phyloP scores from a whole-genome alignment of 1,139 yeast genomes.

The Starmera stellimalicola region DNA sequence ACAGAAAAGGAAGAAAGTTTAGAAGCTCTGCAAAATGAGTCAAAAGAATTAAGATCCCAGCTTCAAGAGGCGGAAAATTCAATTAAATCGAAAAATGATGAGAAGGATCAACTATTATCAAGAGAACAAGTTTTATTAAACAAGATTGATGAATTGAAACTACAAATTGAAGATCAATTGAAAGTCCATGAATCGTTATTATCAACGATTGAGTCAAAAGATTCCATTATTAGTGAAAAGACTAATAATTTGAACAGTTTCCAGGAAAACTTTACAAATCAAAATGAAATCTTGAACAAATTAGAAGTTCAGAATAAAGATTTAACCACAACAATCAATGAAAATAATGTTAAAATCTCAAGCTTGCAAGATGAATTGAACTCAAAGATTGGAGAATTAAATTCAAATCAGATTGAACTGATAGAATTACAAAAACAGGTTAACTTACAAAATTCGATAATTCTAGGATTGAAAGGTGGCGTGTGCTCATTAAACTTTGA shows the following conservation, averaged over 20 bases:
- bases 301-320: background rate
- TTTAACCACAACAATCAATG: slow-evolving; percentile 1
- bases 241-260: slow-evolving; percentile 13
- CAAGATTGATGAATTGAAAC: background rate
- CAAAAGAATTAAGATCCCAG: slow-evolving; percentile 61
- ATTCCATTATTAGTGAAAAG: slow-evolving; percentile 3
- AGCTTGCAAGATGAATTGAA: slow-evolving; percentile 22
- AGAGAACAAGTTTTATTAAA: background rate
- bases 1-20: slow-evolving; percentile 27
- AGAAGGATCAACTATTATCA: slow-evolving; percentile 6
- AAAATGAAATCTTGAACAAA: background rate
- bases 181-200: background rate
- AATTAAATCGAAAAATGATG: slow-evolving; percentile 12
- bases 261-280: slow-evolving; percentile 17
- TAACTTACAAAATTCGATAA: slow-evolving; percentile 6
- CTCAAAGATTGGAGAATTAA: slow-evolving; percentile 13
- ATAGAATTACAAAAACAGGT: slow-evolving; percentile 2
- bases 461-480: slow-evolving; percentile 12
- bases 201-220: background rate
- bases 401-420: background rate
- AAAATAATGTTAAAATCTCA: slow-evolving; percentile 15
- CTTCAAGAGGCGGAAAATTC: slow-evolving; percentile 54
- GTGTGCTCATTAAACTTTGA: slow-evolving; percentile 7
- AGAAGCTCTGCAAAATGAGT: slow-evolving; percentile 29
- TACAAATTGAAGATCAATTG: background rate